Conservation (phyloP, 495 filamentous ascomycete species). For the Aspergillus cristatus region DNA sequence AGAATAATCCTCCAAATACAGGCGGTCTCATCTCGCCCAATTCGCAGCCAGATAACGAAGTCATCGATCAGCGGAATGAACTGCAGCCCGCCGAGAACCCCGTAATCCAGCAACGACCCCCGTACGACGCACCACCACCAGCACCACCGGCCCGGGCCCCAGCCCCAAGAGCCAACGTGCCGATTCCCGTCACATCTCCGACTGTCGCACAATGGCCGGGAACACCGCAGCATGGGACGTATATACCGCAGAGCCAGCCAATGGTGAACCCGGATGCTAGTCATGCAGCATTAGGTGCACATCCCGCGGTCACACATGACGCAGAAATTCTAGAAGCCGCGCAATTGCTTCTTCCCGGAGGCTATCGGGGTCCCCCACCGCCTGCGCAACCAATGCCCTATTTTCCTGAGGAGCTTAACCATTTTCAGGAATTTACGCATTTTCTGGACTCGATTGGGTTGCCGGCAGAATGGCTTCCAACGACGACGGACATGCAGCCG, state of each 20-base stretch:
- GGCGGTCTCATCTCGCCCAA: constrained; percentile 19
- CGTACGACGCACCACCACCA: background rate
- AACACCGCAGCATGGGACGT: constrained; percentile 15
- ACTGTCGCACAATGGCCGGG: constrained; percentile 26
- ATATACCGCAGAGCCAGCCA: constrained; percentile 17
- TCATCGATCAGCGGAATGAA: constrained; percentile 4
- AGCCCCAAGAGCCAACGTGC: constrained; percentile 5
- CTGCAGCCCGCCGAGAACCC: constrained; percentile 6
- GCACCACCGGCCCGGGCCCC: background rate
- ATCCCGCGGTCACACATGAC: constrained; percentile 24
- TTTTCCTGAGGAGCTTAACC: constrained; percentile 29
- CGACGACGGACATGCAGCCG: constrained; percentile 15
- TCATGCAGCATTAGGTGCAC: constrained; percentile 8
- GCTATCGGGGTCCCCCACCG: constrained; percentile 18
- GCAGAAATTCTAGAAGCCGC: constrained; percentile 33
- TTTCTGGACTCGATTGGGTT: constrained; percentile 34
- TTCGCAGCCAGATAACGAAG: constrained; percentile 17
- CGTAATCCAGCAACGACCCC: background rate
- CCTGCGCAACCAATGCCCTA: constrained; percentile 25
- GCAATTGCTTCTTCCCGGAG: constrained; percentile 29
- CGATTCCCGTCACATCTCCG: constrained; percentile 14
- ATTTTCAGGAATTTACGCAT: constrained; percentile 34
- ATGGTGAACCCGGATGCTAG: constrained; percentile 12
- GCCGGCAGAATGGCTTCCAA: constrained; percentile 32
- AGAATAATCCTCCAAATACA: background rate